Base-by-base conservation (phyloP, 768 basidiomycete genomes). In the Punctularia strigosozonata region DNA sequence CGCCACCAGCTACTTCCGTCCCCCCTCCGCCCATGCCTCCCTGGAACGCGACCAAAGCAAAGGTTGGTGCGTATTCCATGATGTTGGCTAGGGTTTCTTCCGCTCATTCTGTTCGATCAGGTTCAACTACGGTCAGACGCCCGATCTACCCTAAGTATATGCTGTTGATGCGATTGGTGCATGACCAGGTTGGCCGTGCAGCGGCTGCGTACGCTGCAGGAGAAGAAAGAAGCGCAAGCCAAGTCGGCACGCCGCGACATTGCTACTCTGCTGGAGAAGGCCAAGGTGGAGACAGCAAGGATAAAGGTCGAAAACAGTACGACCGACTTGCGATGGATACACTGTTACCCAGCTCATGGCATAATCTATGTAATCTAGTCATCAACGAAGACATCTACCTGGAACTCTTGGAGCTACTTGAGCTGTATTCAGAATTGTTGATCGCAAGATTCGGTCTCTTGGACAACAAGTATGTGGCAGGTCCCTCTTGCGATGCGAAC, bases 401-500 rank as follows among this genome's bases (percentile, higher is more conserved):
- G 32, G 92, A 97, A 53, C 69, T 97, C 19, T 63, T 97, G 25
- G 94, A 99, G 52, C 65, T 98, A 4, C 65, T 99, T 20, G 92
- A 97, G 63, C 70, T 98, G 8, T 97, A 97, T 56, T 87, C 84
- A 46, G 95, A 99, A 53, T 72, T 94, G n/a, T 61, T 98, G 15
- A 68, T 92, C 18, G 88, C 94, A 6, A 74, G 95, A 34, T 98
- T 98, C 51, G 85, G 86, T 7, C 61, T 98, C 21, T 69, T 99
- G 33, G 95, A 99, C 51, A 77, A 84, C 54, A 81, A 73, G 91
- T 94, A 46, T 53, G 77, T 59, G 24, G 7, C 13, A 25, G 13
- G 17, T 20, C 14, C 40, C 19, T 33, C 33, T 14, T 39, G 17
- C 36, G 15, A 30, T 20, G 35, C 13, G 12, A 17, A 14, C 34